Evolutionary conservation across 108 stramenopile genomes (phyloP).

Genomic region (Cyclotella baltica): DNA sequence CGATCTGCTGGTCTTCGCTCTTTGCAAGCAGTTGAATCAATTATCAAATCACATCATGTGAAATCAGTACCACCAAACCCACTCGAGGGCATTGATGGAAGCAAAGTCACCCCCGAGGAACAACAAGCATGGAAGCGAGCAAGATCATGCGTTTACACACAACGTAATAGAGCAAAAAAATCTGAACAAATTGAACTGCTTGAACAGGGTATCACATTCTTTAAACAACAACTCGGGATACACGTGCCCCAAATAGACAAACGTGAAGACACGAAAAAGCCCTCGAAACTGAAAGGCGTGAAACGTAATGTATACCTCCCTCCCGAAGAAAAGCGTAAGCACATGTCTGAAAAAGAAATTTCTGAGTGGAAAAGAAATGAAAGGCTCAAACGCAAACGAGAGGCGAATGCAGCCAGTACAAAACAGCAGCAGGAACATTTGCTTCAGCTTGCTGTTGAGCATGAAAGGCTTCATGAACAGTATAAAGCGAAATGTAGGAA

Average conservation of each 20-base stretch:
- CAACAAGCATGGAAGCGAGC: slow-evolving; percentile 10
- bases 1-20: slow-evolving; percentile 4
- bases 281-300: slow-evolving; percentile 9
- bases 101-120: background rate
- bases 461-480: slow-evolving; percentile 15
- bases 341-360: background rate
- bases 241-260: background rate
- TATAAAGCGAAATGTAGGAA: slow-evolving; percentile 2
- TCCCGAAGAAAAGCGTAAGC: background rate
- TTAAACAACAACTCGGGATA: slow-evolving; percentile 2
- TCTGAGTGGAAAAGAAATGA: slow-evolving; percentile 13
- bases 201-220: background rate
- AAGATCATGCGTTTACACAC: slow-evolving; percentile 16
- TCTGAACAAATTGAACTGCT: background rate
- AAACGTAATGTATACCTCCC: slow-evolving; percentile 1
- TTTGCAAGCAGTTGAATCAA: slow-evolving; percentile 9
- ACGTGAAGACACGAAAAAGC: background rate
- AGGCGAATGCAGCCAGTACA: slow-evolving; percentile 3
- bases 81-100: background rate
- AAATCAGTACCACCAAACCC: background rate
- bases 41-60: background rate
- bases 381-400: slow-evolving; percentile 8
- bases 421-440: slow-evolving; percentile 4
- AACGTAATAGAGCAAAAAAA: slow-evolving; percentile 4
- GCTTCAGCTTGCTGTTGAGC: slow-evolving; percentile 8